Evolutionary conservation across 805 yeast species (phyloP).

Genomic region (Schwanniomyces pseudopolymorphus): DNA sequence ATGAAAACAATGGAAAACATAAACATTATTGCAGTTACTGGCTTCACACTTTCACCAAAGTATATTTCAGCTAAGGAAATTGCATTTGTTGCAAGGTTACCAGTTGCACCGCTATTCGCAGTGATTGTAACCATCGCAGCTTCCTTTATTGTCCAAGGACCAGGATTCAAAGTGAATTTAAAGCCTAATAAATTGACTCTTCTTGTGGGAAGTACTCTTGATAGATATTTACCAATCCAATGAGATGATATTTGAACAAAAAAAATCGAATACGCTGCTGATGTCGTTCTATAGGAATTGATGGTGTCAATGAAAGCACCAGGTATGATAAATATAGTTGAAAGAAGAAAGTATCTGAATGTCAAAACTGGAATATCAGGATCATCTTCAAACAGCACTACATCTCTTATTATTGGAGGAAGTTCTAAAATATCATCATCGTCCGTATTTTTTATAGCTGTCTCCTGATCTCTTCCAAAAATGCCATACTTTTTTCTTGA

Average conservation of each 20-base stretch:
- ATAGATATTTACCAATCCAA: slow-evolving; percentile 44
- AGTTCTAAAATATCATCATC: slow-evolving; percentile 19
- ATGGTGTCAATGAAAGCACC: slow-evolving; percentile 39
- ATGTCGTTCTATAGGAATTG: slow-evolving; percentile 36
- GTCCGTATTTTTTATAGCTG: not conserved
- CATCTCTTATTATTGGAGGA: slow-evolving; percentile 27
- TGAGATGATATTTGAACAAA: slow-evolving; percentile 48
- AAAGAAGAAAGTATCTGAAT: slow-evolving; percentile 26
- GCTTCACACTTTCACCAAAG: slow-evolving; percentile 33
- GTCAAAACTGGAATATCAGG: slow-evolving; percentile 32
- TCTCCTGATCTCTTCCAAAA: slow-evolving; percentile 3
- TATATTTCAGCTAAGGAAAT: slow-evolving; percentile 43
- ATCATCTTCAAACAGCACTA: slow-evolving; percentile 32
- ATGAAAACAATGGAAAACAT: slow-evolving; percentile 50
- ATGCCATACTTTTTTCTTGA: slow-evolving; percentile 3
- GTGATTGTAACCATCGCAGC: slow-evolving; percentile 48
- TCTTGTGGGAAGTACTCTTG: slow-evolving; percentile 35
- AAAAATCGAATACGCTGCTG: slow-evolving; percentile 47
- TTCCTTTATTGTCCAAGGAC: slow-evolving; percentile 53
- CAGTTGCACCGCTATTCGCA: slow-evolving; percentile 49
- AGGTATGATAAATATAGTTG: slow-evolving; percentile 30
- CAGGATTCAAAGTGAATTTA: slow-evolving; percentile 43
- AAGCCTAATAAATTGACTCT: slow-evolving; percentile 14
- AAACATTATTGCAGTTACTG: slow-evolving; percentile 35
- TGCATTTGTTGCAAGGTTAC: slow-evolving; percentile 45